phyloP scores from a whole-genome alignment of 2,329 filamentous ascomycete species.

The Xylaria polymorpha region DNA sequence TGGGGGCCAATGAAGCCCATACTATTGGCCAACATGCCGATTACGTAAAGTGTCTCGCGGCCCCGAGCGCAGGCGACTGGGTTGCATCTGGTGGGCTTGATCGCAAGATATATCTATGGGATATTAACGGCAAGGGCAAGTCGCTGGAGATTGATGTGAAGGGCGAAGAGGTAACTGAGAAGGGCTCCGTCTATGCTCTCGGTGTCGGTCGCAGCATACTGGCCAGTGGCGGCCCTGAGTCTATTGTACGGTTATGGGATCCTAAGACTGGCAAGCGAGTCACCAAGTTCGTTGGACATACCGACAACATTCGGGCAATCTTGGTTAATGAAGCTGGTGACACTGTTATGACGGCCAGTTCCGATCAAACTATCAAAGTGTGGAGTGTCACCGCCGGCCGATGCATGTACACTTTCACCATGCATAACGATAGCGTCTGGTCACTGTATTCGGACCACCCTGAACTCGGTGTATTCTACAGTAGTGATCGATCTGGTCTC shows the following conservation, averaged over 20 bases:
- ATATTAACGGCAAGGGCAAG: slow-evolving; percentile 87
- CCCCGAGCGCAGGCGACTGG: slow-evolving; percentile 79
- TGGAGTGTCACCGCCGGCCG: slow-evolving; percentile 96
- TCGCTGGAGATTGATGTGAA: slow-evolving; percentile 86
- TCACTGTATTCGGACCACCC: slow-evolving; percentile 91
- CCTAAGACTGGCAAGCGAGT: slow-evolving; percentile 87
- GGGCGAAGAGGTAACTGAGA: slow-evolving; percentile 85
- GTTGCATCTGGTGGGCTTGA: slow-evolving; percentile 94
- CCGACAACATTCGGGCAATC: slow-evolving; percentile 92
- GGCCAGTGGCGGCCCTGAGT: slow-evolving; percentile 93
- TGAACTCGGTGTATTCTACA: slow-evolving; percentile 90
- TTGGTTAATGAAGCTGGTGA: slow-evolving; percentile 89
- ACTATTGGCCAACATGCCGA: slow-evolving; percentile 94
- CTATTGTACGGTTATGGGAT: slow-evolving; percentile 92
- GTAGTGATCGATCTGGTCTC: slow-evolving; percentile 88
- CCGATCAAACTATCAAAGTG: slow-evolving; percentile 96
- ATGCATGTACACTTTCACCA: slow-evolving; percentile 97
- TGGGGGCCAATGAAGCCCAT: slow-evolving; percentile 73
- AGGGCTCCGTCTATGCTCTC: slow-evolving; percentile 95
- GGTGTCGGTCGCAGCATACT: slow-evolving; percentile 83
- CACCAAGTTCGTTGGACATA: slow-evolving; percentile 96
- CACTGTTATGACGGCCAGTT: slow-evolving; percentile 92
- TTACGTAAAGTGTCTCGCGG: slow-evolving; percentile 94
- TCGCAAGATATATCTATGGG: slow-evolving; percentile 92
- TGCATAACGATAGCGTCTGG: slow-evolving; percentile 99